A percentile compares a stretch with the other conserved stretches of the same genome.
These are phyloP conservation scores for Calonectria ilicicola DNA, from an alignment of 2,329 filamentous ascomycete genomes.

Conservation along the genomic window DNA sequence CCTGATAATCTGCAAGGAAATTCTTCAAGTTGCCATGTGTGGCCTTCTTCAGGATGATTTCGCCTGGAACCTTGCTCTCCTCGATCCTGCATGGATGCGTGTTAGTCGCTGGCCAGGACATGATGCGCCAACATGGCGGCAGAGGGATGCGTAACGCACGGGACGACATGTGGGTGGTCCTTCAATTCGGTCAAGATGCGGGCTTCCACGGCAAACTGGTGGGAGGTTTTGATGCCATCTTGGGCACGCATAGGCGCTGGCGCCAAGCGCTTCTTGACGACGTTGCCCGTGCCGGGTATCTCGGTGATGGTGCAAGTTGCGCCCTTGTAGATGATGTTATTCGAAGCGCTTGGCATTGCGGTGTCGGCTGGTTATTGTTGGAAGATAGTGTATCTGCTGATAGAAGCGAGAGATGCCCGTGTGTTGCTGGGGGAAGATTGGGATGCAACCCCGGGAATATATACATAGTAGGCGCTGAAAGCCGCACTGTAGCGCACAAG, in stretches of 20 bases:
- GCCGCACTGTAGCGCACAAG: conserved; percentile 4
- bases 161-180: background rate
- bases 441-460: background rate
- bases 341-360: background rate
- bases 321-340: background rate
- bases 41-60: background rate
- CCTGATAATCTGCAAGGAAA: background rate
- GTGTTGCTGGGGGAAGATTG: background rate
- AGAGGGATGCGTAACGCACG: background rate
- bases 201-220: background rate
- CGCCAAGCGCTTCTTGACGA: background rate
- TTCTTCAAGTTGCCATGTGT: background rate
- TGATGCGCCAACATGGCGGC: background rate
- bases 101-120: background rate
- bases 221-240: background rate
- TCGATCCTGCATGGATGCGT: background rate
- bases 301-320: background rate
- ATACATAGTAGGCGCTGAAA: background rate
- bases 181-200: background rate
- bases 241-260: background rate
- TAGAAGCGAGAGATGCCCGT: background rate
- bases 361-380: background rate
- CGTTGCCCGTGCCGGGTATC: background rate
- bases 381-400: background rate
- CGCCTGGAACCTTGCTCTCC: background rate